Percentiles rank a stretch among this genome's conserved stretches.
These are phyloP conservation scores for Cryptosporidium ubiquitum DNA, from an alignment of 169 alveolate genomes.

Conservation along the genomic window DNA sequence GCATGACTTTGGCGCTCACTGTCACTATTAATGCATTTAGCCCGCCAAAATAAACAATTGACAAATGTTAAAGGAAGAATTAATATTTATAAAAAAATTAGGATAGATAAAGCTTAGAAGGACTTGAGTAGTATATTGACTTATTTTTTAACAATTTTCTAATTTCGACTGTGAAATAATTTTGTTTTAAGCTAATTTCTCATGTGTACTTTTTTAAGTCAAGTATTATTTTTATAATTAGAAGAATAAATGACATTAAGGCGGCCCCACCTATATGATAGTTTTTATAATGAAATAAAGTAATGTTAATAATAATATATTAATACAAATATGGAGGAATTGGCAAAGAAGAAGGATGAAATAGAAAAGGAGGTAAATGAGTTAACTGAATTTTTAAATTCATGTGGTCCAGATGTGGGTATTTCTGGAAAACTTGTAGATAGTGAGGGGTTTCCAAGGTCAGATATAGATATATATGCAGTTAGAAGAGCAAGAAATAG, in stretches of 20 bases:
- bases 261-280: not conserved
- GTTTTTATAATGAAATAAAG: not conserved
- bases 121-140: no score
- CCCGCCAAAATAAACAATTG: not conserved
- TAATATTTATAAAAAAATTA: not conserved
- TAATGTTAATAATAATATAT: not conserved
- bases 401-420: slow-evolving; percentile 66
- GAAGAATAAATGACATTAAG: not conserved
- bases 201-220: no score
- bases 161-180: no score
- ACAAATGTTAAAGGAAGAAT: not conserved
- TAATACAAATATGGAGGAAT: slow-evolving; percentile 39
- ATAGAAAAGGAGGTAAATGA: slow-evolving; percentile 48
- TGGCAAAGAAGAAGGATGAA: slow-evolving; percentile 24
- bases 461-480: slow-evolving; percentile 61
- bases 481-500: slow-evolving; percentile 70
- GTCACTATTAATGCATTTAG: not conserved
- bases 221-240: no score
- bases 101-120: not conserved
- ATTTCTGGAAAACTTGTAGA: slow-evolving; percentile 50
- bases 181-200: no score
- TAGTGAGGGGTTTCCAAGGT: slow-evolving; percentile 70
- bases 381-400: slow-evolving; percentile 45
- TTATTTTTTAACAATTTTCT: no score
- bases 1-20: slow-evolving; percentile 5